Evolutionary conservation across 148 eudicot species (phyloP), one percentile per base, ranked within the genome.

Genomic region (Euryodendron excelsum): DNA sequence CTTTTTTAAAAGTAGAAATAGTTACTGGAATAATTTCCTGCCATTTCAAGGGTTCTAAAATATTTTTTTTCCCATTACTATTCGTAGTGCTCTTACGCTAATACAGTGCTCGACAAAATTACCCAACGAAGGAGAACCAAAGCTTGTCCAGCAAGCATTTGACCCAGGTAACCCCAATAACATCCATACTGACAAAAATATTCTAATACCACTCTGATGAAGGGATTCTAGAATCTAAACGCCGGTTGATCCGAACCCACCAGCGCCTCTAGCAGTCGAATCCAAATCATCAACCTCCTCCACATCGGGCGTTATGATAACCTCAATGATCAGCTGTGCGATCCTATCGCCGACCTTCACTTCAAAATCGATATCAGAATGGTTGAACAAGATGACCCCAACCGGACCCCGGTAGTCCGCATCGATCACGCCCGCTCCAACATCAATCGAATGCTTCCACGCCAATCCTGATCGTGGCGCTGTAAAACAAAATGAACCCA

Each of bases 391-490:
- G n/a, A 94, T 89, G 75, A 92, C 89, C 66, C 97, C 93, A 48
- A 93, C 87, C 8, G 92, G 85, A 18, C 92, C 97, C 63, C 97
- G 84, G 82, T 91, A 93, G 76, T 93, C 97, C 0, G 97, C 97
- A 81, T 91, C 98, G 1, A 94, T 86, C 56, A 94, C 97, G 0
- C 97, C 99, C 0, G 98, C 99, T 8, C 96, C 96, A 1, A 96
- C 99, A 73, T 96, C 99, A 5, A 96, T 88, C 48, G 98, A 96
- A 52, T 96, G 91, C 84, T 96, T 91, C 98, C 93, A 93, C 5
- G 99, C 82, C 81, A 96, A 69, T 2, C 99, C 98, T 4, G 99
- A 96, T 59, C 99, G 80, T 1, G 99, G 98, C 0, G 99, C 99
- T 94, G 75, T 84, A 74, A 59, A 36, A 63, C 28, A 77, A 18